Base-by-base conservation (phyloP, 2,329 filamentous ascomycete species). In the Madurella fahalii region DNA sequence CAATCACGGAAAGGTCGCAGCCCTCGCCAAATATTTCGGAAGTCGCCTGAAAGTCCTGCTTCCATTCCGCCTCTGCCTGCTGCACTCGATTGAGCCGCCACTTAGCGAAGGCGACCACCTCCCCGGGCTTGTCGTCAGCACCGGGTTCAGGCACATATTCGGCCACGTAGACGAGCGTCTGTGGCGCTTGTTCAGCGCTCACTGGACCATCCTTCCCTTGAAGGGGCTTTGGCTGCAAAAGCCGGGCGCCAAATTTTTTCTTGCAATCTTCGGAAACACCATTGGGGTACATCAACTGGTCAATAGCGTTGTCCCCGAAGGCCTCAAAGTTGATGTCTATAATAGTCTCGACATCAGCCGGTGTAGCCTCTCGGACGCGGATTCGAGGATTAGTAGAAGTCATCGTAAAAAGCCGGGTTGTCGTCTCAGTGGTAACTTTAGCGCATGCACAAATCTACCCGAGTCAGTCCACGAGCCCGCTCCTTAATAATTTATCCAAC, bases 81-180 rank as follows among this genome's bases (percentile, higher is more conserved):
- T 58, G 54, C 32, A 60, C 46, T 11, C 56, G 61, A 18, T 59
- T 52, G 7, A 67, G 40, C 13, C 25, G 40, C 64, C 66, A 69
- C 48, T 65, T 66, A 18, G 61, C 61, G 42, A 64, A 69, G 12
- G 65, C 69, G 7, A 68, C 62, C 8, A 71, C 54, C 51, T 68
- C 65, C 3, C 62, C 47, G 2, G 47, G 47, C 11, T 18, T 43
- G 9, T 58, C 56, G 1, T 37, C 49, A 9, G 40, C 32, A 5
- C 18, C 49, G 5, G 40, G 52, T 2, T 60, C 55, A 1, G 55
- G 55, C 8, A 61, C 40, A 16, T 62, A 53, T 55, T 69, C 68
- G 12, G 66, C 67, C 7, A 68, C 63, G 41, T 54, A 58, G 34
- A 66, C 9, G 5, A 63, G 44, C 7, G 1, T 37, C 44, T 64